These are phyloP conservation scores for Yamadazyma taylorii DNA, from an alignment of 1,139 yeast genomes.

Conservation along the genomic window DNA sequence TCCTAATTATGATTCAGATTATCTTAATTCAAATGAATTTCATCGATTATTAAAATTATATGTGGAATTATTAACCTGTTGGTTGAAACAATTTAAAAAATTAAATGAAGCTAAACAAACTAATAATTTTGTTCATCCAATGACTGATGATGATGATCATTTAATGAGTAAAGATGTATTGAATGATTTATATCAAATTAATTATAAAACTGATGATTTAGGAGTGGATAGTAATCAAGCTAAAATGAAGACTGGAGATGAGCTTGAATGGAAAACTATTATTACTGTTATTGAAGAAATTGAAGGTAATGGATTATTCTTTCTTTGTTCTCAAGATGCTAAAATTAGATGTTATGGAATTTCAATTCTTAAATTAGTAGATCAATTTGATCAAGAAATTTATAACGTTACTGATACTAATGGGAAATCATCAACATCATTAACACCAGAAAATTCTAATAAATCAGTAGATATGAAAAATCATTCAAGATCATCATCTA, in stretches of 20 bases:
- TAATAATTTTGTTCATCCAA: slow-evolving; percentile 23
- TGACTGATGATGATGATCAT: slow-evolving; percentile 40
- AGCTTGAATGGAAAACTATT: slow-evolving; percentile 73
- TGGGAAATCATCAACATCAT: neutral
- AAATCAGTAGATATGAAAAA: slow-evolving; percentile 8
- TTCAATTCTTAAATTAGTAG: slow-evolving; percentile 69
- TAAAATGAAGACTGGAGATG: slow-evolving; percentile 52
- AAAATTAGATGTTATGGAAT: slow-evolving; percentile 73
- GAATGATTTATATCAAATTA: slow-evolving; percentile 46
- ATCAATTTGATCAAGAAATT: slow-evolving; percentile 82
- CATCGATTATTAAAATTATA: slow-evolving; percentile 65
- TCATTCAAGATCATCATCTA: slow-evolving; percentile 64
- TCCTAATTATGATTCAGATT: slow-evolving; percentile 50
- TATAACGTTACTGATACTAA: slow-evolving; percentile 45
- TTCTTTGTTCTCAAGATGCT: slow-evolving; percentile 85
- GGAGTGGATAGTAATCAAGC: slow-evolving; percentile 24
- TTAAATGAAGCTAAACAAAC: slow-evolving; percentile 20
- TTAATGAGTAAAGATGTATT: slow-evolving; percentile 43
- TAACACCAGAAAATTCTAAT: slow-evolving; percentile 6
- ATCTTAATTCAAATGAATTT: slow-evolving; percentile 58
- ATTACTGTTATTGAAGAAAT: slow-evolving; percentile 88
- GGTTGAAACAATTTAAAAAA: slow-evolving; percentile 66
- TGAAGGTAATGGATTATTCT: slow-evolving; percentile 93
- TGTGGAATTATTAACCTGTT: slow-evolving; percentile 73
- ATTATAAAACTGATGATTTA: slow-evolving; percentile 38